Percentiles rank a stretch among this genome's conserved stretches.
phyloP scores from a whole-genome alignment of 1,284 basidiomycete species.

The Dichomitus squalens region DNA sequence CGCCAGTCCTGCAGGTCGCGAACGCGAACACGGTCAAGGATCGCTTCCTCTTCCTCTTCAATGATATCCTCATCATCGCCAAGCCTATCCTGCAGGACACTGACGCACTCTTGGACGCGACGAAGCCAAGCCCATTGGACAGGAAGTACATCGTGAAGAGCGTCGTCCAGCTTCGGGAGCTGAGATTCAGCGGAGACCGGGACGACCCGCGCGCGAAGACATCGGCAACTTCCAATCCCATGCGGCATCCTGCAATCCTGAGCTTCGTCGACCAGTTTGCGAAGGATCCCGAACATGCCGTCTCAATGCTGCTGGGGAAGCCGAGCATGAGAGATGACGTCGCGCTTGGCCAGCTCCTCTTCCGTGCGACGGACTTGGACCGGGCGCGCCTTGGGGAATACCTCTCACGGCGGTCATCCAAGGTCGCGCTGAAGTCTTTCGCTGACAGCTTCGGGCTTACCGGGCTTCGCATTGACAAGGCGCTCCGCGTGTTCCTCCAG shows the following conservation, averaged over 20 bases:
- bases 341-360: slow-evolving; percentile 80
- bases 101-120: slow-evolving; percentile 58
- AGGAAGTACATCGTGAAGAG: slow-evolving; percentile 88
- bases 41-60: slow-evolving; percentile 94
- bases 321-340: slow-evolving; percentile 59
- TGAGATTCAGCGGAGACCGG: slow-evolving; percentile 69
- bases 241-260: slow-evolving; percentile 61
- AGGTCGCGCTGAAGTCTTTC: slow-evolving; percentile 79
- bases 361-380: slow-evolving; percentile 86
- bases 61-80: slow-evolving; percentile 88
- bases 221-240: slow-evolving; percentile 37
- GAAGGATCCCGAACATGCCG: slow-evolving; percentile 72
- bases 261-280: slow-evolving; percentile 77
- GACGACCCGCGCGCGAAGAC: slow-evolving; percentile 54
- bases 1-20: slow-evolving; percentile 91
- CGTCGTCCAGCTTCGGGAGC: slow-evolving; percentile 76
- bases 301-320: slow-evolving; percentile 63
- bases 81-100: slow-evolving; percentile 70
- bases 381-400: slow-evolving; percentile 83
- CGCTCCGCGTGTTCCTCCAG: slow-evolving; percentile 86
- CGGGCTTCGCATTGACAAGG: slow-evolving; percentile 85
- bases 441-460: slow-evolving; percentile 86
- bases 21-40: slow-evolving; percentile 95
- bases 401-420: slow-evolving; percentile 72
- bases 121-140: slow-evolving; percentile 72